phyloP scores from a whole-genome alignment of 129 eudicot species.

The Flaveria linearis region DNA sequence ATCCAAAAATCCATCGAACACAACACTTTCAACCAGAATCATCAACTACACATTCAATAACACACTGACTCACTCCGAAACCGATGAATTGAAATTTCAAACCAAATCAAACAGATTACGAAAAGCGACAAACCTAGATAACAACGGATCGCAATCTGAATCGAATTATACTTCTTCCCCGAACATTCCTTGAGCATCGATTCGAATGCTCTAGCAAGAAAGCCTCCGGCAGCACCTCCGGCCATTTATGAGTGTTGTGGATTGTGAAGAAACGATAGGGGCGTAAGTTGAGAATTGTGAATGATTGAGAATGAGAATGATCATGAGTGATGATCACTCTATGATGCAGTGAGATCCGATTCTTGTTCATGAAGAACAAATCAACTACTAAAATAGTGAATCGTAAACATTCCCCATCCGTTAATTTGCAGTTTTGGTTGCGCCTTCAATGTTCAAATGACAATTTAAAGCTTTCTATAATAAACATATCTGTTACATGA shows the following conservation, averaged over 20 bases:
- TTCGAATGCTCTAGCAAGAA: slow-evolving; percentile 82
- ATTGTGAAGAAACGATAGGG: not conserved
- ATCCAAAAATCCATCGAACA: not conserved
- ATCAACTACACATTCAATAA: not conserved
- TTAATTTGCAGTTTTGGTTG: slow-evolving; percentile 42
- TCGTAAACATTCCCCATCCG: slow-evolving; percentile 36
- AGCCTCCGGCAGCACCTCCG: slow-evolving; percentile 92
- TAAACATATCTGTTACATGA: not conserved
- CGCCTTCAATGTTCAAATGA: not conserved
- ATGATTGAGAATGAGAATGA: slow-evolving; percentile 6
- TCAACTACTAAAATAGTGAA: slow-evolving; percentile 34
- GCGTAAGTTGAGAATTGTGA: not conserved
- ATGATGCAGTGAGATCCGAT: slow-evolving; percentile 34
- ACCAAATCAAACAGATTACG: not conserved
- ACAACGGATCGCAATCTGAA: slow-evolving; percentile 60
- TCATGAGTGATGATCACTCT: slow-evolving; percentile 30
- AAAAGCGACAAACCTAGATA: slow-evolving; percentile 58
- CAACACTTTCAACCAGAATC: not conserved
- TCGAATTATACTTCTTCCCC: slow-evolving; percentile 53
- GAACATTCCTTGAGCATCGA: slow-evolving; percentile 92
- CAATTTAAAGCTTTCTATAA: slow-evolving; percentile 32
- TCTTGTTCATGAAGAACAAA: slow-evolving; percentile 30
- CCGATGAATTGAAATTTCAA: not conserved
- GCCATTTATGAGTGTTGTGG: slow-evolving; percentile 42
- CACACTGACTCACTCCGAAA: not conserved